phyloP scores from a whole-genome alignment of 768 basidiomycete species.

The Leucocoprinus birnbaumii region DNA sequence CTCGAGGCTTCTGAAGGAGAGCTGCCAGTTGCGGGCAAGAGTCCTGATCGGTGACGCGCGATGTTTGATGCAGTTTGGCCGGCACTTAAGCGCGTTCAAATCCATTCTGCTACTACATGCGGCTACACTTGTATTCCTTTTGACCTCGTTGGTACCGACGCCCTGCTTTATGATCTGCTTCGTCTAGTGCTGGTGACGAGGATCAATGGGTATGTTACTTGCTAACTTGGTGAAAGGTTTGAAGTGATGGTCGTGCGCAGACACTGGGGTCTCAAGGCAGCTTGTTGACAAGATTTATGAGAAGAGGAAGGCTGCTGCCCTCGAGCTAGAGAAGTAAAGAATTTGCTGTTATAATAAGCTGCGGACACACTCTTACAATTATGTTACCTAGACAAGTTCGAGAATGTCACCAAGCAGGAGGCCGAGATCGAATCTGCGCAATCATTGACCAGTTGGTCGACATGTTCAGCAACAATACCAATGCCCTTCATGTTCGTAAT shows the following conservation, averaged over 20 bases:
- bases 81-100: not conserved
- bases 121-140: not conserved
- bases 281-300: constrained; percentile 94
- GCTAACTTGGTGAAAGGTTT: not conserved
- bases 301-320: constrained; percentile 92
- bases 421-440: constrained; percentile 74
- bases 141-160: not conserved
- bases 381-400: constrained; percentile 63
- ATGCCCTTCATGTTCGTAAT: constrained; percentile 87
- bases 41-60: constrained; percentile 4
- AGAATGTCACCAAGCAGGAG: constrained; percentile 80
- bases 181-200: not conserved
- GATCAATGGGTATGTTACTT: constrained; percentile 4
- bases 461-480: constrained; percentile 82
- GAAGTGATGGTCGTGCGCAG: constrained; percentile 32
- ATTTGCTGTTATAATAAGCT: constrained; percentile 3
- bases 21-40: too few species aligned
- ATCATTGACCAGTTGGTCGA: constrained; percentile 95
- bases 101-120: not conserved
- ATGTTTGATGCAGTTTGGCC: constrained; percentile 10
- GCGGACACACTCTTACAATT: not conserved
- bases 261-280: constrained; percentile 74
- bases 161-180: not conserved
- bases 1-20: too few species aligned
- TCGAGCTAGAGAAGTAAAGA: constrained; percentile 89